Conservation (phyloP, 2,329 filamentous ascomycete species). For the Clarireedia sp. region DNA sequence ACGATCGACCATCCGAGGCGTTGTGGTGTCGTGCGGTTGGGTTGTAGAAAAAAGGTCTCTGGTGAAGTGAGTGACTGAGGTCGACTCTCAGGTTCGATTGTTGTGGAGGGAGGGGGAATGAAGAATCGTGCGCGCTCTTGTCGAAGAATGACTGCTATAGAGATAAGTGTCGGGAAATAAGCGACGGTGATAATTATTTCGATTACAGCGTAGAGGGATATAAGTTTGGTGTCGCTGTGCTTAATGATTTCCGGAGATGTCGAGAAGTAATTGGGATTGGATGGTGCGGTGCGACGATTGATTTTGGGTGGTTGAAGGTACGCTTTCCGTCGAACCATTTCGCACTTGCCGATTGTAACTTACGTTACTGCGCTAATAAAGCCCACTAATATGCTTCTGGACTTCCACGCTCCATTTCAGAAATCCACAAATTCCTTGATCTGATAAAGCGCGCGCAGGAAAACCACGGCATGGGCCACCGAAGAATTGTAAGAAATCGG, state of each 20-base stretch:
- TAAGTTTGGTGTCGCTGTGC: neutral
- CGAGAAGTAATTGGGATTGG: neutral
- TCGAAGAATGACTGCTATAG: neutral
- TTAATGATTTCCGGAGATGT: neutral
- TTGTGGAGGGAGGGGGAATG: conserved; percentile 3
- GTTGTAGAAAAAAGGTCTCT: neutral
- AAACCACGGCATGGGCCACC: neutral
- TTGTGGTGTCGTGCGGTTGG: neutral
- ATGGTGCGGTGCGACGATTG: neutral
- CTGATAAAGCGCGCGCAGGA: neutral
- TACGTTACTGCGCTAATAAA: neutral
- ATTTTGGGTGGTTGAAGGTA: neutral
- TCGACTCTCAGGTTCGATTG: neutral
- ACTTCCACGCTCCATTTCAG: neutral
- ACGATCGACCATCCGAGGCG: conserved; percentile 15
- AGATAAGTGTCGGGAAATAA: neutral
- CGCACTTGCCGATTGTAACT: neutral
- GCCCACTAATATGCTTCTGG: neutral
- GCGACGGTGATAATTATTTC: neutral
- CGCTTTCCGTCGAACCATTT: conserved; percentile 10
- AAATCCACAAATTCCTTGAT: neutral
- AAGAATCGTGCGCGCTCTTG: conserved; percentile 5
- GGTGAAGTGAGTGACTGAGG: neutral
- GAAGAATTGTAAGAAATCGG: too few relatives aligned
- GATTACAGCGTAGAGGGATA: neutral